Conservation (phyloP, 208 protist species). For the Trypanosomatidae sp. region DNA sequence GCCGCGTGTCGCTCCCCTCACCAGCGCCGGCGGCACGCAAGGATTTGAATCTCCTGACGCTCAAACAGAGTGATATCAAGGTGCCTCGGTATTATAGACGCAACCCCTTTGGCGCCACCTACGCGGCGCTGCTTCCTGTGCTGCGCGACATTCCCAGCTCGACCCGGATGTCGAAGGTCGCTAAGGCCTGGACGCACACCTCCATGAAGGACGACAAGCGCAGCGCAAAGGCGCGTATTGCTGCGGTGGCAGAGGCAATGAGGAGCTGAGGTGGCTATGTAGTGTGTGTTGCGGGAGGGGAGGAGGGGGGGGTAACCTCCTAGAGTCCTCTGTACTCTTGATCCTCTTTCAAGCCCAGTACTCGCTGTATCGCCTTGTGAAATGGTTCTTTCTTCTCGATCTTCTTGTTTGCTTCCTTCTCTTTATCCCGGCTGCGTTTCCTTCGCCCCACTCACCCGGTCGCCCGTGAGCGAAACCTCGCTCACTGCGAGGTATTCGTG, state of each 20-base stretch:
- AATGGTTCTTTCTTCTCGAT: neutral
- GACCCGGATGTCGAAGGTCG: constrained; percentile 33
- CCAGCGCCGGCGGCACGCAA: neutral
- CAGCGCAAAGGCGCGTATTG: constrained; percentile 30
- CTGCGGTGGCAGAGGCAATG: constrained; percentile 33
- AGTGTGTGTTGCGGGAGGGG: neutral
- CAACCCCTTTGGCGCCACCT: constrained; percentile 39
- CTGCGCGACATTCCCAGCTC: constrained; percentile 10
- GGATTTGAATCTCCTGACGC: neutral
- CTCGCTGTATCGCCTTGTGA: neutral
- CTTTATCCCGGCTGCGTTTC: neutral
- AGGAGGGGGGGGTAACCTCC: too few relatives aligned
- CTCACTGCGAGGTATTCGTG: neutral
- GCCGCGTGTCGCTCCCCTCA: neutral
- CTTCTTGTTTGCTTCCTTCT: neutral
- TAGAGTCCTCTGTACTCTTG: too few relatives aligned
- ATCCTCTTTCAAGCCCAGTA: neutral
- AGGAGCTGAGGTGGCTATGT: constrained; percentile 8
- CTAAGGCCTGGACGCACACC: constrained; percentile 35
- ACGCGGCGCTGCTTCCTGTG: constrained; percentile 22
- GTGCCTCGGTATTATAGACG: constrained; percentile 29
- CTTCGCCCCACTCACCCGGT: neutral
- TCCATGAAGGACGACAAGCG: constrained; percentile 21
- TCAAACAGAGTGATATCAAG: constrained; percentile 23
- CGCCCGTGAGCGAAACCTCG: neutral